phyloP scores from a whole-genome alignment of 2,329 filamentous ascomycete genomes.

The Alternaria sp. region DNA sequence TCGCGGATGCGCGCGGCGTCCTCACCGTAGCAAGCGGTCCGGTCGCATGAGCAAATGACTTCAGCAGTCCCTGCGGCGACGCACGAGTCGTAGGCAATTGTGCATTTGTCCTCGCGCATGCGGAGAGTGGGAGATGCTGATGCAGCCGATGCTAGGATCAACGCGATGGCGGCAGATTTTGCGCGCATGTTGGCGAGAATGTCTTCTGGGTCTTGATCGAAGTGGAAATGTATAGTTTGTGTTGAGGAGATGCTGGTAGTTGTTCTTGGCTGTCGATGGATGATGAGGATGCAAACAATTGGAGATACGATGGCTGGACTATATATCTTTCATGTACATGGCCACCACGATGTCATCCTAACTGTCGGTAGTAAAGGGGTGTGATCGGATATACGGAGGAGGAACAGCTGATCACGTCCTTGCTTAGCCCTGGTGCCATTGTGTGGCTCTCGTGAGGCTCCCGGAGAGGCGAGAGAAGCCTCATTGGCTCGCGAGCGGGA shows the following conservation, averaged over 20 bases:
- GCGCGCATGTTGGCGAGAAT: slow-evolving; percentile 9
- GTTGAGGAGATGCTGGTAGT: not conserved
- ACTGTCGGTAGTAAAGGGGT: not conserved
- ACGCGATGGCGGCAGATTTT: slow-evolving; percentile 10
- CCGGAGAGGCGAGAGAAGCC: not conserved
- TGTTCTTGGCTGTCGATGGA: not conserved
- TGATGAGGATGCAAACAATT: not conserved
- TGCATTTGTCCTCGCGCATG: slow-evolving; percentile 9
- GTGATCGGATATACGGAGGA: not conserved
- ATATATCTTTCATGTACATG: not conserved
- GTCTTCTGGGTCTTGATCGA: not conserved
- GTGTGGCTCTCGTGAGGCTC: not conserved
- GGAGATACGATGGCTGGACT: not conserved
- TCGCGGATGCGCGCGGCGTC: slow-evolving; percentile 13
- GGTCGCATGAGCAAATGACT: slow-evolving; percentile 16
- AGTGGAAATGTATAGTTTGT: not conserved
- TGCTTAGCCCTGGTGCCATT: not conserved
- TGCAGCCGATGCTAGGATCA: slow-evolving; percentile 11
- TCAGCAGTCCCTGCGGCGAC: slow-evolving; percentile 15
- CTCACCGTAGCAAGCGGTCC: slow-evolving; percentile 12
- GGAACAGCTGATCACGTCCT: not conserved
- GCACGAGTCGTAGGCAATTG: slow-evolving; percentile 12
- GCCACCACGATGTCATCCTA: not conserved
- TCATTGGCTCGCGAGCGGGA: not conserved
- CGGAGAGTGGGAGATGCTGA: slow-evolving; percentile 11